phyloP scores from a whole-genome alignment of 2,329 filamentous ascomycete species.

The Huntiella decipiens region DNA sequence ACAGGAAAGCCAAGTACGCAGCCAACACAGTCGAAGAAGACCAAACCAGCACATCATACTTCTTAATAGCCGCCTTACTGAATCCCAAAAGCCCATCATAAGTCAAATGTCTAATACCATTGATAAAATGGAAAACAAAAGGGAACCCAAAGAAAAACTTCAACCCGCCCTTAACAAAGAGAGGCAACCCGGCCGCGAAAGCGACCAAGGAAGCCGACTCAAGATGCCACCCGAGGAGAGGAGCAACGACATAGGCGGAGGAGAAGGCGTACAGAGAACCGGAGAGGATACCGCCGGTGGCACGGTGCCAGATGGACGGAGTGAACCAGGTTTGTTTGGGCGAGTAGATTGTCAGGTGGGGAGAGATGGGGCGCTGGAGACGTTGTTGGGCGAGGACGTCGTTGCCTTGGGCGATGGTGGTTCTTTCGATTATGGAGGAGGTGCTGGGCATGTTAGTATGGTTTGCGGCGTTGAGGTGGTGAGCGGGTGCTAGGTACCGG shows the following conservation, averaged over 20 bases:
- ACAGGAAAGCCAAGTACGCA: slow-evolving; percentile 28
- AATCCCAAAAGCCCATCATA: slow-evolving; percentile 35
- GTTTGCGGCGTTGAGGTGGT: neutral
- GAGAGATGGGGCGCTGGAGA: slow-evolving; percentile 59
- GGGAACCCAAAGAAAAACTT: slow-evolving; percentile 40
- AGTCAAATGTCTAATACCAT: slow-evolving; percentile 34
- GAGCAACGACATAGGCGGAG: slow-evolving; percentile 61
- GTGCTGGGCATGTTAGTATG: slow-evolving; percentile 1
- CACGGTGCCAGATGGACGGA: slow-evolving; percentile 54
- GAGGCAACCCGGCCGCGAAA: slow-evolving; percentile 38
- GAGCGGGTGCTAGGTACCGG: slow-evolving; percentile 22
- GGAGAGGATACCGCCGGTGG: slow-evolving; percentile 59
- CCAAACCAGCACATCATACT: slow-evolving; percentile 30
- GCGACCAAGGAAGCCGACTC: slow-evolving; percentile 41
- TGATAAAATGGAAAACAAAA: slow-evolving; percentile 38
- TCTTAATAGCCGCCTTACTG: slow-evolving; percentile 26
- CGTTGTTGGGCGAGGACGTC: slow-evolving; percentile 67
- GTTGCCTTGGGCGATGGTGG: slow-evolving; percentile 33
- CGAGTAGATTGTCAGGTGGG: slow-evolving; percentile 74
- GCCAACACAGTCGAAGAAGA: slow-evolving; percentile 23
- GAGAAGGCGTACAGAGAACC: slow-evolving; percentile 65
- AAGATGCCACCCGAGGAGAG: slow-evolving; percentile 46
- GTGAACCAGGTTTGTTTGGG: slow-evolving; percentile 71
- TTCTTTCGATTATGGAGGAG: slow-evolving; percentile 35
- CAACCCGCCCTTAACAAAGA: slow-evolving; percentile 36